Percentiles rank a stretch among this genome's conserved stretches.
Evolutionary conservation across 257 asterid genomes (phyloP).

Genomic region (Cordia subcordata): DNA sequence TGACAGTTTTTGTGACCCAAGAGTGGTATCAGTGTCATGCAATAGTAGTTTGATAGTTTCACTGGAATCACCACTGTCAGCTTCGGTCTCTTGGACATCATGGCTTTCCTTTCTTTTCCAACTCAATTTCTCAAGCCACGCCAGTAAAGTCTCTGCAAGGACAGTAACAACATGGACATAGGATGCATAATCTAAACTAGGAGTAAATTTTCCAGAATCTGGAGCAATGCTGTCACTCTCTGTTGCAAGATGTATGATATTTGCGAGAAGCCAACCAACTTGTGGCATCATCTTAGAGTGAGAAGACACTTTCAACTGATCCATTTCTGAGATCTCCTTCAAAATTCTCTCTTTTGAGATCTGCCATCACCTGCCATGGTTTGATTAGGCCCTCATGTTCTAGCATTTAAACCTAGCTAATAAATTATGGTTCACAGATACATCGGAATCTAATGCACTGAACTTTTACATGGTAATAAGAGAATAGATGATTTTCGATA

Average conservation of each 20-base stretch:
- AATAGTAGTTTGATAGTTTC: constrained; percentile 25
- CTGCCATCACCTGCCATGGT: constrained; percentile 97
- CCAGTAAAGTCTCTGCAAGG: constrained; percentile 60
- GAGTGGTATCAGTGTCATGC: constrained; percentile 35
- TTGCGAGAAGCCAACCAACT: constrained; percentile 88
- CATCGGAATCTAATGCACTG: background rate
- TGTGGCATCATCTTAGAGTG: constrained; percentile 49
- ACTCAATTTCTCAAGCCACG: constrained; percentile 45
- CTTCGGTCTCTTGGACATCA: constrained; percentile 26
- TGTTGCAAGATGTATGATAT: constrained; percentile 66
- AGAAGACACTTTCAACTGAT: constrained; percentile 36
- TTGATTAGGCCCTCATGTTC: constrained; percentile 60
- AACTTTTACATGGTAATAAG: background rate
- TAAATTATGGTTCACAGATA: constrained; percentile 10
- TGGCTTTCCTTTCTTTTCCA: constrained; percentile 33
- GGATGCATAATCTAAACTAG: constrained; percentile 54
- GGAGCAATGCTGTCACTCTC: constrained; percentile 32
- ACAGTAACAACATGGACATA: constrained; percentile 54
- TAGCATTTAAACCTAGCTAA: constrained; percentile 21
- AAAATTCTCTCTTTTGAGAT: constrained; percentile 67
- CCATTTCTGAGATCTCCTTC: constrained; percentile 52
- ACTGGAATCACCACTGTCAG: constrained; percentile 30
- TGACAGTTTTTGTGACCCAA: constrained; percentile 49
- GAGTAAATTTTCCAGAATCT: constrained; percentile 55
- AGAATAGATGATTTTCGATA: background rate